Evolutionary conservation across 345 rosid genomes (phyloP), one percentile per base, ranked within the genome.

Genomic region (Isatis tinctoria): DNA sequence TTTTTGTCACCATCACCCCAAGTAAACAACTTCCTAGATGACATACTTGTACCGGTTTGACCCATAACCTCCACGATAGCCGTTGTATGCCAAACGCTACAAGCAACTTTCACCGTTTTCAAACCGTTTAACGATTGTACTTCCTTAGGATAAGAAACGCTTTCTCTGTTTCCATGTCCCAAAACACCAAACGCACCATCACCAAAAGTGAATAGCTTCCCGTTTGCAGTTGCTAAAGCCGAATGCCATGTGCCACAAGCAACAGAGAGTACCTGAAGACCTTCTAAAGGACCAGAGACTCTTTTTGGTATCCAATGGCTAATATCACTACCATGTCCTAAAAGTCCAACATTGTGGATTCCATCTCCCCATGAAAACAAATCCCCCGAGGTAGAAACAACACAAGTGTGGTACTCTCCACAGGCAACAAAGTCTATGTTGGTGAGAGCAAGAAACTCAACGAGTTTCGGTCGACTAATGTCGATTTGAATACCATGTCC

Each of bases 1-100:
- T 92, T 56, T 78, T 87, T 88, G 30, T 90, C 96, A 20, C 99
- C 99, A 78, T 90, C 97, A n/a, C 99, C 99, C 99, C 99, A 95
- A 26, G 97, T 90, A 82, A 95, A 95, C 84, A 95, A 77, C 82
- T 95, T 95, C 75, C 88, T 83, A 0, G 97, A 87, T 16, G 86
- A 80, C 66, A 82, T 60, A 65, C 59, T 85, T 4, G 80, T 49
- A 60, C 97, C 92, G 0, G 85, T n/a, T 9, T 90, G 99, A 66
- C 83, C 76, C 80, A 81, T 83, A 40, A 90, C 88, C 79, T 95
- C 99, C 3, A 95, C 96, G 13, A 95, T 92, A 4, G 99, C 99
- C 8, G 93, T 92, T 0, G 97, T 92, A 72, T 95, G 99, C 97
- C 99, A 95, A 58, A 90, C 82, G 9, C 97, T 94, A 68, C 99